phyloP scores from a whole-genome alignment of 2,329 filamentous ascomycete species.

The Aspergillus nomiae region DNA sequence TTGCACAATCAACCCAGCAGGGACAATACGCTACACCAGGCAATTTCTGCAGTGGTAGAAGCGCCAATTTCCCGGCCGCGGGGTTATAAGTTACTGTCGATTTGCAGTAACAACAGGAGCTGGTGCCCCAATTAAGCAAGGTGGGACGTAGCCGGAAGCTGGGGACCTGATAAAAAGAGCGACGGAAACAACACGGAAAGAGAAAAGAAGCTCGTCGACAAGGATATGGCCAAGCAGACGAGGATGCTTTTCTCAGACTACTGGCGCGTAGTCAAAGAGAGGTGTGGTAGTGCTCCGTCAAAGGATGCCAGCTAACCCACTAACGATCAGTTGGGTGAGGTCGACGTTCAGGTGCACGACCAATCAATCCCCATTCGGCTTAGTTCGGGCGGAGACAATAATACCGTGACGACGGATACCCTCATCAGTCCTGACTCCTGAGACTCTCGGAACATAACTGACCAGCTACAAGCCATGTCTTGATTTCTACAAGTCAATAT shows the following conservation, averaged over 20 bases:
- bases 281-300: constrained; percentile 12
- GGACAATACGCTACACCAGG: not conserved
- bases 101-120: not conserved
- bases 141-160: constrained; percentile 24
- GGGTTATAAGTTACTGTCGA: not conserved
- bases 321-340: constrained; percentile 6
- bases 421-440: not conserved
- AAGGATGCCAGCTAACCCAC: constrained; percentile 10
- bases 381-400: constrained; percentile 14
- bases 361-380: constrained; percentile 14
- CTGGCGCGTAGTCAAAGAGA: constrained; percentile 14
- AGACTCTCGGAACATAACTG: too few species aligned
- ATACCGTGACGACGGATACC: not conserved
- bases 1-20: not conserved
- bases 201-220: constrained; percentile 6
- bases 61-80: not conserved
- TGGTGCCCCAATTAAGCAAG: constrained; percentile 12
- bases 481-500: not conserved
- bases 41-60: not conserved
- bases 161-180: constrained; percentile 18
- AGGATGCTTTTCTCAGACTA: constrained; percentile 9
- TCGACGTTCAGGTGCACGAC: constrained; percentile 9
- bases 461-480: too few species aligned
- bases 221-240: constrained; percentile 15
- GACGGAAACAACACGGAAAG: constrained; percentile 15